Percentiles rank a stretch among this genome's conserved stretches.
Conservation (phyloP, 2,329 filamentous ascomycete genomes). For the Epichloe scottii region DNA sequence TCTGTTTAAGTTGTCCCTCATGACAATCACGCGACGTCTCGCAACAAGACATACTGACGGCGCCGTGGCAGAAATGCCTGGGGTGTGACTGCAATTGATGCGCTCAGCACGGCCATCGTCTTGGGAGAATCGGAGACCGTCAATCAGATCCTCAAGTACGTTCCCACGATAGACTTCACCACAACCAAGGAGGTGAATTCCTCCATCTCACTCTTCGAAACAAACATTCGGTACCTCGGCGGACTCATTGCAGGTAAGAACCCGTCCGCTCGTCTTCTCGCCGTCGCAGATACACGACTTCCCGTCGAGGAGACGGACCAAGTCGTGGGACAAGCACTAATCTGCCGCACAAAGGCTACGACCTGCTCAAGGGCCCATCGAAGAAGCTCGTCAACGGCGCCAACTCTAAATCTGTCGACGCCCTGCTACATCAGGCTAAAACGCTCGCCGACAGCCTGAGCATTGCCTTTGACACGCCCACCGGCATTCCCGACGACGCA, state of each 20-base stretch:
- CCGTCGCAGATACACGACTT: too few relatives aligned
- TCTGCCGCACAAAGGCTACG: constrained; percentile 36
- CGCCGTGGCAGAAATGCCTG: constrained; percentile 54
- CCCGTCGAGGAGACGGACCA: too few relatives aligned
- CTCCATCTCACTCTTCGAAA: constrained; percentile 71
- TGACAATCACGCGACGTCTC: not conserved
- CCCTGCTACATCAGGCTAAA: constrained; percentile 53
- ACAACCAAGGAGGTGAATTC: constrained; percentile 31
- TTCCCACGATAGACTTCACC: constrained; percentile 59
- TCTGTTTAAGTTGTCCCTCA: not conserved
- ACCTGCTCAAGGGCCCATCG: constrained; percentile 58
- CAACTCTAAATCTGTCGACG: constrained; percentile 32
- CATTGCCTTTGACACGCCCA: constrained; percentile 65
- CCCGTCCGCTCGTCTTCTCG: not conserved
- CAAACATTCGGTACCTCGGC: constrained; percentile 77
- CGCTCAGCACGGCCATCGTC: constrained; percentile 65
- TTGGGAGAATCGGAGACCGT: constrained; percentile 62
- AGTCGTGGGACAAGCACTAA: not conserved
- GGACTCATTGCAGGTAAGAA: constrained; percentile 58
- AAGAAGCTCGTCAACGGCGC: constrained; percentile 30
- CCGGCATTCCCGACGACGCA: constrained; percentile 60
- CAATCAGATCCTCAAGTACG: constrained; percentile 55
- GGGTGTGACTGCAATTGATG: constrained; percentile 74
- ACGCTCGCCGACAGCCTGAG: constrained; percentile 60
- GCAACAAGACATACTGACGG: not conserved